Conservation (phyloP, 345 rosid genomes). For the Bruguiera sexangula region DNA sequence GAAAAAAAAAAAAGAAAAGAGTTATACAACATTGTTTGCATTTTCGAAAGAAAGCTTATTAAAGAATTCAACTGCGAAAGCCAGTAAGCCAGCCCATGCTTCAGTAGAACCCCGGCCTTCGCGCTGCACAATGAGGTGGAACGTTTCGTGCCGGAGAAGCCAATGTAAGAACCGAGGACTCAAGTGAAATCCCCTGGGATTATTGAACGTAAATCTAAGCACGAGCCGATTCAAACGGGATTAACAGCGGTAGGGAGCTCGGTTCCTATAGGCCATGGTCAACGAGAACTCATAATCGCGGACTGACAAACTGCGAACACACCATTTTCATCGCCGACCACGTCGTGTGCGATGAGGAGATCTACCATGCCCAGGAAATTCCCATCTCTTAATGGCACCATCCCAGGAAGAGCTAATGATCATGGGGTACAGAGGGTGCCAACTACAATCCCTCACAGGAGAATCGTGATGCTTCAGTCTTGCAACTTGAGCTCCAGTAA, state of each 20-base stretch:
- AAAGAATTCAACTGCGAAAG: too few relatives aligned
- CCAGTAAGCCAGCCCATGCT: background rate
- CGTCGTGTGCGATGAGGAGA: background rate
- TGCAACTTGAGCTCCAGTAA: conserved; percentile 50
- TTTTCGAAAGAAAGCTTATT: too few relatives aligned
- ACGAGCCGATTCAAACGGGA: background rate
- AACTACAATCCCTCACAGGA: conserved; percentile 63
- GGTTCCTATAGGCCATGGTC: background rate
- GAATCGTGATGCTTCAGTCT: conserved; percentile 33
- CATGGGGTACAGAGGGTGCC: conserved; percentile 60
- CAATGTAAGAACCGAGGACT: too few relatives aligned
- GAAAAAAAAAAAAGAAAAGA: too few relatives aligned
- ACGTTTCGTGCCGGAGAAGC: too few relatives aligned
- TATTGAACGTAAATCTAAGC: background rate
- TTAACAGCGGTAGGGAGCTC: background rate
- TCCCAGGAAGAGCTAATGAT: conserved; percentile 67
- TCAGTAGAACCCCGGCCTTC: background rate
- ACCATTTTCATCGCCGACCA: too few relatives aligned
- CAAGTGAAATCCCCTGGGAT: too few relatives aligned
- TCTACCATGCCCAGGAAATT: conserved; percentile 35
- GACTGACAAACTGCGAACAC: background rate
- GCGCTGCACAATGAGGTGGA: background rate
- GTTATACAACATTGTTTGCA: too few relatives aligned
- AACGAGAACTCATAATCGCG: conserved; percentile 1
- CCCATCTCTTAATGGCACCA: conserved; percentile 50